Evolutionary conservation across 2,329 filamentous ascomycete genomes (phyloP), one percentile per base, ranked within the genome.

Genomic region (Trematosphaeria pertusa): DNA sequence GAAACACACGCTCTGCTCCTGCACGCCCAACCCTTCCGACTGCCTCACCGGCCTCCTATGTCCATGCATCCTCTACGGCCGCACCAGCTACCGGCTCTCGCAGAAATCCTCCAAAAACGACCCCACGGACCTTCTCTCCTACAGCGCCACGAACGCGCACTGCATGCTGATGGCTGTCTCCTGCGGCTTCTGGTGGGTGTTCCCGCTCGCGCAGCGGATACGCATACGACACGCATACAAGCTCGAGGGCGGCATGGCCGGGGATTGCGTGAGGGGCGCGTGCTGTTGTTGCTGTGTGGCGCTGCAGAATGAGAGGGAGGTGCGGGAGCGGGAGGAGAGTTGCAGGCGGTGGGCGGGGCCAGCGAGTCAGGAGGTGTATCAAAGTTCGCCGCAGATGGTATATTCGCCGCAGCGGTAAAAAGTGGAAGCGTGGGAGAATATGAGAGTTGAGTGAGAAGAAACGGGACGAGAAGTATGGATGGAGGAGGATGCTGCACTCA

Each of bases 301-400:
- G 1, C 70, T 77, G 41, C 73, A 77, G 54, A 73, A 74, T 50
- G 77, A 79, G 58, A 64, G 73, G 24, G 77, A 79, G 54, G 62
- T 79, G 4, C 64, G 65, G 38, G 64, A 62, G 9, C 62, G 77
- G 41, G 75, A 79, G 56, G 73, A 83, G 50, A 62, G 53, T 22
- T 55, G 52, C 33, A 63, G 69, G 45, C 49, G 65, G 22, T 71
- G 61, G 62, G 72, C 72, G 1, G 73, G 72, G 1, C 73, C 72
- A 14, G 70, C 67, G 14, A 62, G 63, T 37, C 54, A 58, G 14
- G 57, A 68, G 21, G 62, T 61, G 18, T 73, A 73, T 56, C 57
- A 47, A 6, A 56, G 61, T 28, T 48, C 48, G 24, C 56, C 44
- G 7, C 58, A 59, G 36, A 73, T 73, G 71, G 55, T 62, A 31